Percentiles rank a stretch among this genome's conserved stretches.
Evolutionary conservation across 2,329 filamentous ascomycete genomes (phyloP).

Genomic region (Cordyceps cicadae): DNA sequence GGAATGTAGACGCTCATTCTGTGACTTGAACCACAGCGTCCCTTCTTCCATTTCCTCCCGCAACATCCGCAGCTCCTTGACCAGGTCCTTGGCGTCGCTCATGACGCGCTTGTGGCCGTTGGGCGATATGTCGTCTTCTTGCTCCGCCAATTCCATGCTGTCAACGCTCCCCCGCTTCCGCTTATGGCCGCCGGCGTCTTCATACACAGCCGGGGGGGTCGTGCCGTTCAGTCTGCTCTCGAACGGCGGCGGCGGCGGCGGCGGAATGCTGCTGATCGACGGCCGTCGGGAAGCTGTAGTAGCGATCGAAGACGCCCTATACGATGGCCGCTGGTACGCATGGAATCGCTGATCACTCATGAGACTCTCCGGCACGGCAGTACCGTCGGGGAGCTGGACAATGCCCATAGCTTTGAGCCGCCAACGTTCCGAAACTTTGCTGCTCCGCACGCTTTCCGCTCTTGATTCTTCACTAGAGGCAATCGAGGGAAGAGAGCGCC

Average conservation of each 20-base stretch:
- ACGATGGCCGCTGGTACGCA: neutral
- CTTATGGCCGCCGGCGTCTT: conserved; percentile 21
- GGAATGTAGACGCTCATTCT: conserved; percentile 35
- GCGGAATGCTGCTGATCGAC: neutral
- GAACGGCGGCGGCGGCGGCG: neutral
- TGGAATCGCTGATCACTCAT: conserved; percentile 34
- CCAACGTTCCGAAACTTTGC: conserved; percentile 37
- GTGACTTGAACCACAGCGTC: conserved; percentile 37
- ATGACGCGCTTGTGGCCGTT: conserved; percentile 33
- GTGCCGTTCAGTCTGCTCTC: neutral
- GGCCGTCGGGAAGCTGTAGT: conserved; percentile 1
- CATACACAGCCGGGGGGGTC: conserved; percentile 10
- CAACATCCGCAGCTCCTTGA: conserved; percentile 33
- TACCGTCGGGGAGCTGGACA: conserved; percentile 45
- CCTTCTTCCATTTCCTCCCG: conserved; percentile 39
- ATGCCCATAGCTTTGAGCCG: conserved; percentile 42
- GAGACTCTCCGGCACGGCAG: conserved; percentile 43
- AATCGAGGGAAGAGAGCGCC: conserved; percentile 31
- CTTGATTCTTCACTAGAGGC: conserved; percentile 20
- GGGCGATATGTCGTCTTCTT: conserved; percentile 11
- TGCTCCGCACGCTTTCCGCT: conserved; percentile 22
- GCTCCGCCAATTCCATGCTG: conserved; percentile 12
- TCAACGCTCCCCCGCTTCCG: conserved; percentile 25
- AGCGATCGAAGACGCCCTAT: neutral
- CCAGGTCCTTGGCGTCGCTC: conserved; percentile 32